These are phyloP conservation scores for Tremellales sp. DNA, from an alignment of 1,284 basidiomycete genomes.

Conservation along the genomic window DNA sequence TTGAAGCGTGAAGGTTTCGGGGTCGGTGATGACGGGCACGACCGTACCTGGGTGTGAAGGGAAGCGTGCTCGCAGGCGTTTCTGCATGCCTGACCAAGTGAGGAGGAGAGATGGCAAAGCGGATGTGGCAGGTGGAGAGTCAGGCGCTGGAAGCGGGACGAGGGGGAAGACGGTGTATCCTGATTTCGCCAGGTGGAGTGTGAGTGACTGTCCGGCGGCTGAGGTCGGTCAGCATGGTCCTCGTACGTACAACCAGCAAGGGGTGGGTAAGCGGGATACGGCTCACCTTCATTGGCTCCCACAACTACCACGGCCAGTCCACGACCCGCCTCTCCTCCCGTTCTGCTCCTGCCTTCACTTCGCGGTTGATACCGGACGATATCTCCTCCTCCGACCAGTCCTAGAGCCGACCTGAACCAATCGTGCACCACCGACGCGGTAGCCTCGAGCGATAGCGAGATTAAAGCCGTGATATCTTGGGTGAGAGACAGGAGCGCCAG, in stretches of 20 bases:
- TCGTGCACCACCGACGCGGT: constrained; percentile 30
- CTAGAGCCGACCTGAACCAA: constrained; percentile 19
- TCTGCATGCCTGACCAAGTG: constrained; percentile 37
- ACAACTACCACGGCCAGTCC: constrained; percentile 38
- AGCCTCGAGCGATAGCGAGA: constrained; percentile 35
- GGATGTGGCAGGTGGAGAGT: constrained; percentile 22
- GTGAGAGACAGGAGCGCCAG: constrained; percentile 28
- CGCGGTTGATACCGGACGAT: constrained; percentile 5
- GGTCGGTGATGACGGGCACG: constrained; percentile 41
- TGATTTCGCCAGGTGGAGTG: constrained; percentile 37
- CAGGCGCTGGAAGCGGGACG: constrained; percentile 26
- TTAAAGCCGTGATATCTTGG: constrained; percentile 39
- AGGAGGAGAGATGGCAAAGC: constrained; percentile 35
- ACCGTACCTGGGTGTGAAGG: constrained; percentile 35
- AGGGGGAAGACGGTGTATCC: constrained; percentile 45
- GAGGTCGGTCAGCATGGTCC: constrained; percentile 4
- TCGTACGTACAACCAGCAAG: neutral
- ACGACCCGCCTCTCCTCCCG: constrained; percentile 11
- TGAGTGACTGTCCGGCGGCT: constrained; percentile 39
- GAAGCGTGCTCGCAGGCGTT: constrained; percentile 26
- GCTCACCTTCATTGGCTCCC: constrained; percentile 37
- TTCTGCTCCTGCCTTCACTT: neutral
- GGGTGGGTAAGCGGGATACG: neutral
- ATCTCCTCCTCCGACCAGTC: constrained; percentile 23
- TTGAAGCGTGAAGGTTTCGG: constrained; percentile 15